These are phyloP conservation scores for Cystoisospora suis DNA, from an alignment of 169 alveolate genomes.

Conservation along the genomic window DNA sequence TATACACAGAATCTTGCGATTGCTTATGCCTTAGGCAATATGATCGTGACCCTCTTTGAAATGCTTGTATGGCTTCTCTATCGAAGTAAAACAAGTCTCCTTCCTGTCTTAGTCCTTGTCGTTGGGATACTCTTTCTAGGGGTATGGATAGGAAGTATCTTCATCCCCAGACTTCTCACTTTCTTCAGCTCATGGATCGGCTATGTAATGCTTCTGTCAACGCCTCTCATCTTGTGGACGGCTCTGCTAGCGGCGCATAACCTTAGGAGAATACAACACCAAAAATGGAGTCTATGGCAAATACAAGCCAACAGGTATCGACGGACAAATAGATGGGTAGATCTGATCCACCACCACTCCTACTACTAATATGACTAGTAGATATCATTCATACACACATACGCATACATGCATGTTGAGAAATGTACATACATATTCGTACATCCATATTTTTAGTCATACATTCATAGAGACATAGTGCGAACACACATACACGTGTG, in stretches of 20 bases:
- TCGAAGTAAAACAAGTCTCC: constrained; percentile 38
- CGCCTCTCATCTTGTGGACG: constrained; percentile 61
- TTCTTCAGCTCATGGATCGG: constrained; percentile 64
- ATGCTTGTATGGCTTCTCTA: constrained; percentile 60
- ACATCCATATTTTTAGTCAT: neutral
- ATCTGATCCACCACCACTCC: neutral
- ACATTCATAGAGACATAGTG: neutral
- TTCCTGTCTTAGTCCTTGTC: constrained; percentile 36
- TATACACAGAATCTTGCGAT: constrained; percentile 52
- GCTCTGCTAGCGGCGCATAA: constrained; percentile 64
- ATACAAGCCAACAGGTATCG: constrained; percentile 62
- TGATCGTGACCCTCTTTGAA: constrained; percentile 59
- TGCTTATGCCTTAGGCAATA: constrained; percentile 57
- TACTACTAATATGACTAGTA: neutral
- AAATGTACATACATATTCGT: neutral
- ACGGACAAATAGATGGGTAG: neutral
- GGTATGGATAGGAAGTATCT: constrained; percentile 56
- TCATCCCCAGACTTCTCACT: constrained; percentile 57
- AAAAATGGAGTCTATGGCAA: constrained; percentile 61
- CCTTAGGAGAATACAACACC: constrained; percentile 61
- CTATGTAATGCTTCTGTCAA: constrained; percentile 63
- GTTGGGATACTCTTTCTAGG: constrained; percentile 44
- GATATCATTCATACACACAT: neutral
- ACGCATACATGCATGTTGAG: neutral
- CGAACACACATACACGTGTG: neutral